These are phyloP conservation scores for Oenanthe javanica DNA, from an alignment of 140 eudicot genomes.

Conservation along the genomic window DNA sequence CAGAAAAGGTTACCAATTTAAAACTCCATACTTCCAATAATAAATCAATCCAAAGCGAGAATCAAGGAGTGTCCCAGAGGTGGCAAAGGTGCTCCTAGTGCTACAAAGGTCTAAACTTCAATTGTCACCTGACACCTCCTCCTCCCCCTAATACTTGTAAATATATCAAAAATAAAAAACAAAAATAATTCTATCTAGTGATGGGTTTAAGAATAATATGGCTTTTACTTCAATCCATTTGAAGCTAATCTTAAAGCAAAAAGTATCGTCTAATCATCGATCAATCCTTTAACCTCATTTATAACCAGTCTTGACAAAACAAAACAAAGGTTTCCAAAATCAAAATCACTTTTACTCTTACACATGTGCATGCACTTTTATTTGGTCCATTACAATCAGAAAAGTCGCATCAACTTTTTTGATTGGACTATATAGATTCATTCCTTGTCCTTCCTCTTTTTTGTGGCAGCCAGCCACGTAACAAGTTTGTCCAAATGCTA, in stretches of 20 bases:
- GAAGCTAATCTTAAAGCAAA: not conserved
- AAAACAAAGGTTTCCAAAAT: not conserved
- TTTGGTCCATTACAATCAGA: not conserved
- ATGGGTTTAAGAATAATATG: not conserved
- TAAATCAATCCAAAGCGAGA: no score
- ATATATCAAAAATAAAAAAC: no score
- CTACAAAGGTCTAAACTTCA: no score
- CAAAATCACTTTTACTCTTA: not conserved
- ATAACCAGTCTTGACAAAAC: no score
- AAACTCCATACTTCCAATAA: no score
- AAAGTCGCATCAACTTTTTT: not conserved
- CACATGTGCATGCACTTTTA: not conserved
- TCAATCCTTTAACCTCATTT: no score
- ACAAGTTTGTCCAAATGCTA: constrained; percentile 16
- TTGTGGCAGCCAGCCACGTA: not conserved
- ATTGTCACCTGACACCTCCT: no score
- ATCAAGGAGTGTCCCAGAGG: no score
- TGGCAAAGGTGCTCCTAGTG: no score
- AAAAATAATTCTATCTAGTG: no score
- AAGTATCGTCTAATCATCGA: not conserved
- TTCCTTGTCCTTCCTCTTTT: not conserved
- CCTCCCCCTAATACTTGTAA: no score
- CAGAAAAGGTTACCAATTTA: no score
- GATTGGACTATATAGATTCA: not conserved
- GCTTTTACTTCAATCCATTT: not conserved